Evolutionary conservation across 2,329 filamentous ascomycete species (phyloP).

Genomic region (Cytospora paraplurivora): DNA sequence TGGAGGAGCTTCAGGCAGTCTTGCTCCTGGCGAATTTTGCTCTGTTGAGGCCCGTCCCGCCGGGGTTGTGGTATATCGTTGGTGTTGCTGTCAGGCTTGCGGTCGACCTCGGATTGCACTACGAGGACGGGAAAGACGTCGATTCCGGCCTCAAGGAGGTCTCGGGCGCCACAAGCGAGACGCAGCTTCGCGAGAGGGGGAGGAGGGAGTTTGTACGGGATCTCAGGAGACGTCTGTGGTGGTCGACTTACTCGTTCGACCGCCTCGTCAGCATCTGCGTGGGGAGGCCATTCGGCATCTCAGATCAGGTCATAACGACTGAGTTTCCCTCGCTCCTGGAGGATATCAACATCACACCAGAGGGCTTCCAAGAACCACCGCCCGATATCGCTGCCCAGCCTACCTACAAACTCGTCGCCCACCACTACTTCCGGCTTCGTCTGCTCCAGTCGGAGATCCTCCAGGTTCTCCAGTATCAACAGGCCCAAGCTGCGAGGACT

Average conservation of each 20-base stretch:
- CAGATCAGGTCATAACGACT: constrained; percentile 94
- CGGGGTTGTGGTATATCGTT: constrained; percentile 95
- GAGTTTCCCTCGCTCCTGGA: constrained; percentile 90
- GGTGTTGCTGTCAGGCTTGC: constrained; percentile 89
- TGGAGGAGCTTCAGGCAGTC: constrained; percentile 94
- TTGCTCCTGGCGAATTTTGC: constrained; percentile 89
- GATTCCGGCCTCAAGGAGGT: constrained; percentile 60
- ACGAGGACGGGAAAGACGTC: constrained; percentile 77
- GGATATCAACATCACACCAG: constrained; percentile 82
- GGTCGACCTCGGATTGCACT: constrained; percentile 88
- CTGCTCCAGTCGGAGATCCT: constrained; percentile 92
- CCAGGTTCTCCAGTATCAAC: constrained; percentile 89
- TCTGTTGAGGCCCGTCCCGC: constrained; percentile 84
- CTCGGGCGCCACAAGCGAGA: constrained; percentile 42
- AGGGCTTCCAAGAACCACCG: constrained; percentile 68
- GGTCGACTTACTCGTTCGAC: constrained; percentile 95
- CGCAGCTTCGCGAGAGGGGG: constrained; percentile 54
- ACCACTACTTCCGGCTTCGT: constrained; percentile 89
- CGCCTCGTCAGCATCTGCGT: constrained; percentile 94
- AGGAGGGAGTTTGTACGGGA: constrained; percentile 84
- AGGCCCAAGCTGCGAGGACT: constrained; percentile 76
- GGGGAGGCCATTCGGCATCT: constrained; percentile 88
- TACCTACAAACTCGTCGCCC: constrained; percentile 87
- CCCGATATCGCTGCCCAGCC: constrained; percentile 59
- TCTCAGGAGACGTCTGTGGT: constrained; percentile 85